A percentile compares a stretch with the other conserved stretches of the same genome.
Evolutionary conservation across 176 grass and related monocot genomes (phyloP).

Genomic region (Carex littledalei): DNA sequence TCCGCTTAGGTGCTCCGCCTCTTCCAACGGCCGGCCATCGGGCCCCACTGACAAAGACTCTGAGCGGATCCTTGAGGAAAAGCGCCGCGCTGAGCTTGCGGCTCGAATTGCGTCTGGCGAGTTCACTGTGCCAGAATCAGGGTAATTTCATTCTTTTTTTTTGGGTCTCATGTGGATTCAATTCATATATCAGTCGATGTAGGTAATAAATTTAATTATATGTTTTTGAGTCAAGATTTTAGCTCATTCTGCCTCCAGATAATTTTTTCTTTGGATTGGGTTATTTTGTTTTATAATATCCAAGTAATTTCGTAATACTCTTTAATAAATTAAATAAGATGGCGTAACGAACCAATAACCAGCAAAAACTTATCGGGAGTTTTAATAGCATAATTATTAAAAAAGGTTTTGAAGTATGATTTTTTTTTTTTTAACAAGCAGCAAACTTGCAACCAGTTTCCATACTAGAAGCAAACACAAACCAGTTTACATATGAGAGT

Average conservation of each 20-base stretch:
- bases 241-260: background rate
- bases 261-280: background rate
- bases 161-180: background rate
- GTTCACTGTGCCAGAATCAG: slow-evolving; percentile 61
- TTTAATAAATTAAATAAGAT: background rate
- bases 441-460: background rate
- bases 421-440: background rate
- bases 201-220: too few relatives aligned
- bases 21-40: slow-evolving; percentile 9
- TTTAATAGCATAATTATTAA: background rate
- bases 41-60: slow-evolving; percentile 21
- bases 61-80: slow-evolving; percentile 44
- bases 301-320: background rate
- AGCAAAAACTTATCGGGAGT: too few relatives aligned
- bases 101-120: slow-evolving; percentile 88
- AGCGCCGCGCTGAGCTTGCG: slow-evolving; percentile 59
- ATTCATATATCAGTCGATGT: background rate
- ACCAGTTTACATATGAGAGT: background rate
- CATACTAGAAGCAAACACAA: background rate
- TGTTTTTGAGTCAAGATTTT: background rate
- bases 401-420: background rate
- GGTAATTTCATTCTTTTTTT: slow-evolving; percentile 14
- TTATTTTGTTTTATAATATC: background rate
- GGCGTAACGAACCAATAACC: too few relatives aligned
- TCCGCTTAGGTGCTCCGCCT: slow-evolving; percentile 44